Conservation (phyloP, 1,284 basidiomycete genomes). For the Austroboletus rostrupii region DNA sequence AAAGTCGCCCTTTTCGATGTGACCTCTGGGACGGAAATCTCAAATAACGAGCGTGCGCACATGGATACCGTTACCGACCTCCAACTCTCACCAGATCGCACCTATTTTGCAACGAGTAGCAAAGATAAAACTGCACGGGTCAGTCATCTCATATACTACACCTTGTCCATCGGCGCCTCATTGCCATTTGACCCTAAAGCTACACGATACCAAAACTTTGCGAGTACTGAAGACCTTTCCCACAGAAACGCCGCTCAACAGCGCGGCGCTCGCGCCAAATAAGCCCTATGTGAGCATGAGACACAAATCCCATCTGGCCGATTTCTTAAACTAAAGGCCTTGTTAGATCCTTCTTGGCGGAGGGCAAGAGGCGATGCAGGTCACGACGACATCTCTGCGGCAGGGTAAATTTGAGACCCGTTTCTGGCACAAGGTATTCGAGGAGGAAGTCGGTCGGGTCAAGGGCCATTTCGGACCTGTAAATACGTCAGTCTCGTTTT, state of each 20-base stretch:
- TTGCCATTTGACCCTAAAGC: conserved; percentile 38
- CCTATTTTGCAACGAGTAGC: conserved; percentile 94
- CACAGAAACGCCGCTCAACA: conserved; percentile 96
- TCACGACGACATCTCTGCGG: conserved; percentile 90
- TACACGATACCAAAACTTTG: conserved; percentile 88
- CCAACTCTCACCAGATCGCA: conserved; percentile 85
- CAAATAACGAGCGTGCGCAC: conserved; percentile 82
- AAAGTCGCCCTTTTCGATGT: conserved; percentile 89
- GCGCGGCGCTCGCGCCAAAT: conserved; percentile 81
- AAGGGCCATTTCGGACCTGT: conserved; percentile 97
- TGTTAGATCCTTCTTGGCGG: conserved; percentile 83
- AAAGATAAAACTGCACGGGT: conserved; percentile 97
- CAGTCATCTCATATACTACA: conserved; percentile 26
- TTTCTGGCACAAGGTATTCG: conserved; percentile 98
- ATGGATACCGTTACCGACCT: conserved; percentile 86
- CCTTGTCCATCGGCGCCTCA: neutral
- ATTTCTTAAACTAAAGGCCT: conserved; percentile 1
- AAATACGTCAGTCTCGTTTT: conserved; percentile 72
- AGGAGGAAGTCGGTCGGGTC: conserved; percentile 96
- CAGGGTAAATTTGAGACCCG: conserved; percentile 98
- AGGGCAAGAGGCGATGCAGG: conserved; percentile 97
- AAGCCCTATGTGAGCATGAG: conserved; percentile 70
- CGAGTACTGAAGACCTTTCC: conserved; percentile 90
- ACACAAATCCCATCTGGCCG: neutral
- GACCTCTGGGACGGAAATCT: conserved; percentile 83